These are phyloP conservation scores for Leccinum subgranulosum DNA, from an alignment of 768 basidiomycete genomes.

Conservation along the genomic window DNA sequence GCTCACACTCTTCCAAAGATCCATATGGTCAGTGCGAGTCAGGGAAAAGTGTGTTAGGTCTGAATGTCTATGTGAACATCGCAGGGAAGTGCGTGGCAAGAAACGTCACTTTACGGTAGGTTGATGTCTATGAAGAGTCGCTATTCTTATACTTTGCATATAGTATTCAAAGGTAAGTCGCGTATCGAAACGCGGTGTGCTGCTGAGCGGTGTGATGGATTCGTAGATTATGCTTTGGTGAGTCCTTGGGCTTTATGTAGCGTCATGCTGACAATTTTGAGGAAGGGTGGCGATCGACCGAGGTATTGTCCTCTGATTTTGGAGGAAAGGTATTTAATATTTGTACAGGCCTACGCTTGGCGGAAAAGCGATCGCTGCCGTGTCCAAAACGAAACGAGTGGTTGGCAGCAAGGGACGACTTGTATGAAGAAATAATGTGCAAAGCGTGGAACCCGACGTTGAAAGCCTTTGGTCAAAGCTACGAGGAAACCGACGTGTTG, in stretches of 20 bases:
- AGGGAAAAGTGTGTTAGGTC: slow-evolving; percentile 22
- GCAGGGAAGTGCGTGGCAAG: slow-evolving; percentile 86
- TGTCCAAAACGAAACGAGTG: slow-evolving; percentile 71
- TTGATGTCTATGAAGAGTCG: slow-evolving; percentile 1
- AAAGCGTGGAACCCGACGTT: slow-evolving; percentile 79
- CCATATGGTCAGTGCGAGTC: slow-evolving; percentile 67
- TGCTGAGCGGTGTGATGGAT: slow-evolving; percentile 5
- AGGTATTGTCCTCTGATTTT: slow-evolving; percentile 37
- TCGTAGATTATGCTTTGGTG: slow-evolving; percentile 86
- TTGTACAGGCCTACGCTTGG: slow-evolving; percentile 71
- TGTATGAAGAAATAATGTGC: slow-evolving; percentile 93
- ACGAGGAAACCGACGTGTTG: slow-evolving; percentile 77
- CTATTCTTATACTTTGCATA: slow-evolving; percentile 1
- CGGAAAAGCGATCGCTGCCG: slow-evolving; percentile 92
- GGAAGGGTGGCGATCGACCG: slow-evolving; percentile 91
- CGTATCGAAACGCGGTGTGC: not conserved
- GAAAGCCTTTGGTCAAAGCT: slow-evolving; percentile 81
- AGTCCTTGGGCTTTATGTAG: slow-evolving; percentile 14
- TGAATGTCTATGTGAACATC: slow-evolving; percentile 22
- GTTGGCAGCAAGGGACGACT: slow-evolving; percentile 68
- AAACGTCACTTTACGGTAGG: slow-evolving; percentile 82
- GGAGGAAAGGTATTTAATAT: not conserved
- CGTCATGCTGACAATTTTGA: not conserved
- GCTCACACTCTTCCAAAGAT: slow-evolving; percentile 39
- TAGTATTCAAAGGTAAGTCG: slow-evolving; percentile 75